A percentile compares a stretch with the other conserved stretches of the same genome.
Conservation (phyloP, 192 early-diverging fungal species). For the Coemansia erecta region DNA sequence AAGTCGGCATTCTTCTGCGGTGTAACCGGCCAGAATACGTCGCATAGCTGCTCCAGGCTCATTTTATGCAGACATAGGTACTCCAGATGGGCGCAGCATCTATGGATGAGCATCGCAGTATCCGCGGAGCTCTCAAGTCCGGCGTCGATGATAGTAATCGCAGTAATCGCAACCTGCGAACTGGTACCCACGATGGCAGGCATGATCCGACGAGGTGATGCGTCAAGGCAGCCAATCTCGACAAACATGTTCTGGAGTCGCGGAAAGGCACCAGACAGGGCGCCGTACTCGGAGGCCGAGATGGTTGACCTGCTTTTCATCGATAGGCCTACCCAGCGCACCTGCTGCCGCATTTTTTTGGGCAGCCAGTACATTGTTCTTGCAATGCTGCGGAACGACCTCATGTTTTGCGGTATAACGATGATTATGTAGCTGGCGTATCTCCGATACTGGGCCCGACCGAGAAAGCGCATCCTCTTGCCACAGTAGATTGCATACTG, state of each 20-base stretch:
- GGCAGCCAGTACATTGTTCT: constrained; percentile 21
- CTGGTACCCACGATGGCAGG: too few relatives aligned
- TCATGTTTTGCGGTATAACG: constrained; percentile 8
- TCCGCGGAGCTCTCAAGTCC: too few relatives aligned
- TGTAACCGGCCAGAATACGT: too few relatives aligned
- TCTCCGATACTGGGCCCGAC: background rate
- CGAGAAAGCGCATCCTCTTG: background rate
- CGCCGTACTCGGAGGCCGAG: constrained; percentile 28
- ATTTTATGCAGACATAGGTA: too few relatives aligned
- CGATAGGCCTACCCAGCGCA: constrained; percentile 24
- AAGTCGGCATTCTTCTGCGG: too few relatives aligned
- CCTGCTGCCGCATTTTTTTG: constrained; percentile 8
- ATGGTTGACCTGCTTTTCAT: constrained; percentile 11
- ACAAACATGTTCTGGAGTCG: constrained; percentile 2
- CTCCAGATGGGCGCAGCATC: too few relatives aligned
- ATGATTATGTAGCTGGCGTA: constrained; percentile 18
- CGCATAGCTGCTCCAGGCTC: too few relatives aligned
- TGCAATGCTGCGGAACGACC: constrained; percentile 22
- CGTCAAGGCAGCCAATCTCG: constrained; percentile 9
- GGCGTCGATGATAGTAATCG: too few relatives aligned
- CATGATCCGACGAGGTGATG: background rate
- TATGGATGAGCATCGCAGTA: too few relatives aligned
- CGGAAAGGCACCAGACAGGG: constrained; percentile 25
- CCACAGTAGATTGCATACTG: constrained; percentile 18
- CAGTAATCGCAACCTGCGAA: too few relatives aligned